Conservation (phyloP, 306 rosid genomes). For the Begonia fuchsioides region DNA sequence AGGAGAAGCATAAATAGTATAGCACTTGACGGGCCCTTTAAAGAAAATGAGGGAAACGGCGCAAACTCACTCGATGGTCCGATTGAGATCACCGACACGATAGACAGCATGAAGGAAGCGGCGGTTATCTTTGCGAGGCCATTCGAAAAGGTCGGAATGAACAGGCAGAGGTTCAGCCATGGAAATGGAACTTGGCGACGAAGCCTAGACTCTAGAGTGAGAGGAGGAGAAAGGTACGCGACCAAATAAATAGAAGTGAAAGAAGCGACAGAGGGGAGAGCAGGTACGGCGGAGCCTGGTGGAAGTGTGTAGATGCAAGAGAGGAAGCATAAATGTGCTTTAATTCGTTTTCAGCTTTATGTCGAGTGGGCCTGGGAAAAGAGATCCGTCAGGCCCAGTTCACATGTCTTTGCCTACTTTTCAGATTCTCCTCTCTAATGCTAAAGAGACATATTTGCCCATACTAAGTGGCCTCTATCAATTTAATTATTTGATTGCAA, state of each 20-base stretch:
- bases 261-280: too few relatives aligned
- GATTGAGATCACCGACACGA: constrained; percentile 95
- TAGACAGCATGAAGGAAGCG: constrained; percentile 85
- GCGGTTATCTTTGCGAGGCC: constrained; percentile 79
- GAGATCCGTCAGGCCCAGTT: too few relatives aligned
- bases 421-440: too few relatives aligned
- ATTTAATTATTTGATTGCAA: too few relatives aligned
- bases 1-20: background rate
- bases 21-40: background rate
- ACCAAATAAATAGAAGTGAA: background rate
- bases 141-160: constrained; percentile 56
- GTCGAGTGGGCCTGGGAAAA: too few relatives aligned
- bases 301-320: too few relatives aligned
- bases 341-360: too few relatives aligned
- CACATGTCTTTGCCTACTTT: too few relatives aligned
- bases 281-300: too few relatives aligned
- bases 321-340: too few relatives aligned
- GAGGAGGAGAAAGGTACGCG: background rate
- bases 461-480: background rate
- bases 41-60: background rate
- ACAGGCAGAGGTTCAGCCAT: constrained; percentile 69
- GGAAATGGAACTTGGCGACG: background rate
- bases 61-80: constrained; percentile 61
- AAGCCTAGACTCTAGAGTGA: background rate
- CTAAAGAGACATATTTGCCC: too few relatives aligned